Conservation (phyloP, 129 eudicot genomes). For the Artemisia annua region DNA sequence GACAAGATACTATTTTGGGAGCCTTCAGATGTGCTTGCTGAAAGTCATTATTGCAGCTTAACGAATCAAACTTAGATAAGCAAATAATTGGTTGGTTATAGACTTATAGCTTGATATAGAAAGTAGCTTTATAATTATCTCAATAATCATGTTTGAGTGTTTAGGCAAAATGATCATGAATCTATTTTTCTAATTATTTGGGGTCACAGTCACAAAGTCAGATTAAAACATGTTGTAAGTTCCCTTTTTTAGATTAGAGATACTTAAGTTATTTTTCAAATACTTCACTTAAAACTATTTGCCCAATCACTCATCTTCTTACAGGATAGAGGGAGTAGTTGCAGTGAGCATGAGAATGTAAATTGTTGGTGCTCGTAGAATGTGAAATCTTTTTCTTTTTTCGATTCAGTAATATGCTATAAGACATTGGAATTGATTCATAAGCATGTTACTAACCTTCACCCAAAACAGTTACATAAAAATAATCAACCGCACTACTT, state of each 20-base stretch:
- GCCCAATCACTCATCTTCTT: not conserved
- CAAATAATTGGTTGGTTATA: not conserved
- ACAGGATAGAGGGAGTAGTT: not conserved
- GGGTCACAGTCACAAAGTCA: not conserved
- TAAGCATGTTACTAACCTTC: not conserved
- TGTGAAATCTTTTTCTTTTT: not conserved
- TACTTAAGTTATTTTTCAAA: not conserved
- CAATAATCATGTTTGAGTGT: not conserved
- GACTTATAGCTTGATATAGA: not conserved
- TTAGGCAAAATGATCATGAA: not conserved
- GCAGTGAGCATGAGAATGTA: not conserved
- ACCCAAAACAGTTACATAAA: not conserved
- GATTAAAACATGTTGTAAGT: no score
- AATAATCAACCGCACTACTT: not conserved
- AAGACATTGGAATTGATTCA: no score
- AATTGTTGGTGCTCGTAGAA: not conserved
- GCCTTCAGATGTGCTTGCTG: not conserved
- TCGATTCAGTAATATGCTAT: no score
- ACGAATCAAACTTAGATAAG: not conserved
- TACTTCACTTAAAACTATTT: not conserved
- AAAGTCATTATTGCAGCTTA: not conserved
- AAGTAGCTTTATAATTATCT: no score
- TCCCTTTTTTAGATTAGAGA: no score
- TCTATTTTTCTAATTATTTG: not conserved
- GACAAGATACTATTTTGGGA: not conserved